Percentiles rank a stretch among this genome's conserved stretches.
phyloP scores from a whole-genome alignment of 2,329 filamentous ascomycete genomes.

The Penicillium concentricum region DNA sequence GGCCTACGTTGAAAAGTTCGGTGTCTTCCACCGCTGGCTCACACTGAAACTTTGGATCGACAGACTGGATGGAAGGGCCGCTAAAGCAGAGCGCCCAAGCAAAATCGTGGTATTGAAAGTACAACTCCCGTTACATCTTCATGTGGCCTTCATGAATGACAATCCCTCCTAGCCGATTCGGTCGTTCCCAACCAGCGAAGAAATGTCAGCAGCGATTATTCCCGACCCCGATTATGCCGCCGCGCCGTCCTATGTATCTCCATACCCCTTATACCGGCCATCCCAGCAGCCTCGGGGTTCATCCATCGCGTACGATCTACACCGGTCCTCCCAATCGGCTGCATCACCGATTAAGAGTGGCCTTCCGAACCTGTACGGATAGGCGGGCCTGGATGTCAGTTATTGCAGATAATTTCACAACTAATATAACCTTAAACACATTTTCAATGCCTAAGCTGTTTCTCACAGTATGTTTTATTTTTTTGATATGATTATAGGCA shows the following conservation, averaged over 20 bases:
- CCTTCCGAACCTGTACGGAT: neutral
- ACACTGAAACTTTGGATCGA: neutral
- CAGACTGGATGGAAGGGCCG: neutral
- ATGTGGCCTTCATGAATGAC: neutral
- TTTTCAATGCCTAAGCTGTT: neutral
- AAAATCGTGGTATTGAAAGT: slow-evolving; percentile 3
- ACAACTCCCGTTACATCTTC: neutral
- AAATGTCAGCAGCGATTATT: neutral
- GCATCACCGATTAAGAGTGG: neutral
- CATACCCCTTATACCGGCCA: neutral
- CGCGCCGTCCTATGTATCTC: neutral
- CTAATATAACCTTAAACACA: neutral
- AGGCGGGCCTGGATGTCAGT: too few species aligned
- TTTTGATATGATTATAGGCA: too few species aligned
- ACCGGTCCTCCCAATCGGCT: neutral
- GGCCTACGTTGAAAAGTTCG: neutral
- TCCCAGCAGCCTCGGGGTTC: neutral
- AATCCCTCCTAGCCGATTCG: neutral
- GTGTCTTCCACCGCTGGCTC: neutral
- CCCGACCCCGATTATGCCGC: neutral
- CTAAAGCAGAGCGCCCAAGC: neutral
- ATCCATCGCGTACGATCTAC: too few species aligned
- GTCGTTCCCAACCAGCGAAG: neutral
- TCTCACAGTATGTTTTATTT: neutral
- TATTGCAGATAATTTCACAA: neutral